These are phyloP conservation scores for Leishmania turanica DNA, from an alignment of 208 protist species.

Conservation along the genomic window DNA sequence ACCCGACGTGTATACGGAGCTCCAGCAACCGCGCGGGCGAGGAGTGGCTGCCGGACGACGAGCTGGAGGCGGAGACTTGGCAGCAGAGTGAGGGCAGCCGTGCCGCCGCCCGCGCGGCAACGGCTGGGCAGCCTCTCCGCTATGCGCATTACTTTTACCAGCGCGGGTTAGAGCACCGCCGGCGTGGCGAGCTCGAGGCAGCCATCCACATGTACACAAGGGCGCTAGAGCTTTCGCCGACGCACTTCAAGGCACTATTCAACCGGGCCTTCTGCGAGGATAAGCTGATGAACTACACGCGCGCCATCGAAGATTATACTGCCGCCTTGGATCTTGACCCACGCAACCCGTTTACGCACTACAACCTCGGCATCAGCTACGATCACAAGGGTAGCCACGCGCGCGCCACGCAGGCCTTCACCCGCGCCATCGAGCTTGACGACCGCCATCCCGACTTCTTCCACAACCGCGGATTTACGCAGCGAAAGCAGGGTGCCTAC, in stretches of 20 bases:
- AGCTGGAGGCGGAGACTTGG: neutral
- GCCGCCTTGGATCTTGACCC: conserved; percentile 69
- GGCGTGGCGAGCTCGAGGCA: conserved; percentile 59
- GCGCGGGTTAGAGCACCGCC: conserved; percentile 64
- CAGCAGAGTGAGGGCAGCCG: neutral
- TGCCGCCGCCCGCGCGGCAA: neutral
- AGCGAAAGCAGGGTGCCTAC: conserved; percentile 66
- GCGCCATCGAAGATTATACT: conserved; percentile 81
- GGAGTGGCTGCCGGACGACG: neutral
- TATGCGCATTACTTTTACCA: conserved; percentile 66
- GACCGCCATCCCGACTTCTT: conserved; percentile 70
- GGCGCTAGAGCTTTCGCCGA: conserved; percentile 69
- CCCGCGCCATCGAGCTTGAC: conserved; percentile 72
- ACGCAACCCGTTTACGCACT: conserved; percentile 83
- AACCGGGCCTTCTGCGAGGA: conserved; percentile 89
- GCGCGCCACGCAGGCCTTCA: conserved; percentile 67
- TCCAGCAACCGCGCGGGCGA: conserved; percentile 6
- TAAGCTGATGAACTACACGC: conserved; percentile 60
- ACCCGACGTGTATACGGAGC: conserved; percentile 20
- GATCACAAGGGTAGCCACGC: conserved; percentile 63
- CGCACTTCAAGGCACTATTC: conserved; percentile 90
- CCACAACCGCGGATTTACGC: conserved; percentile 84
- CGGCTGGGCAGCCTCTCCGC: conserved; percentile 1
- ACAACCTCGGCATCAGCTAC: conserved; percentile 91
- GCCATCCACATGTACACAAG: conserved; percentile 86